Evolutionary conservation across 2,329 filamentous ascomycete genomes (phyloP).

Genomic region (Fusarium zealandicum): DNA sequence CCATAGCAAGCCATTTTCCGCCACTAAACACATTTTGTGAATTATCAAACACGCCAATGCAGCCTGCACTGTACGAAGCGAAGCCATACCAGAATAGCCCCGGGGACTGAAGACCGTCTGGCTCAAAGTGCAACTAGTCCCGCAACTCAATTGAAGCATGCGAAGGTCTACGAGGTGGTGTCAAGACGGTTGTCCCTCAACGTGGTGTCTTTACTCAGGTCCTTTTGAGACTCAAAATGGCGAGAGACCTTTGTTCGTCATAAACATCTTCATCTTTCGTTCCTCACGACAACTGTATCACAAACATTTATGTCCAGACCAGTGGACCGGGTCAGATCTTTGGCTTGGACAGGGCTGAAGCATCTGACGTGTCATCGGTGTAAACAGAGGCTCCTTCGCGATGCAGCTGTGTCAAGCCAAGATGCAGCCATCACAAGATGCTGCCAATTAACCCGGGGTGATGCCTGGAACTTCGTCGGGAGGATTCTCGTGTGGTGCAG

Average conservation of each 20-base stretch:
- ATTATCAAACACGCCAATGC: conserved; percentile 26
- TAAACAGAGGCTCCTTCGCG: conserved; percentile 3
- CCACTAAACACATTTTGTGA: conserved; percentile 15
- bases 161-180: conserved; percentile 2
- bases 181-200: conserved; percentile 6
- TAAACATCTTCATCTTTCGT: no score
- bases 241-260: not conserved
- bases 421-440: conserved; percentile 9
- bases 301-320: no score
- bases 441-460: not conserved
- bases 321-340: not conserved
- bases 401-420: conserved; percentile 2
- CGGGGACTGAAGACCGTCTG: conserved; percentile 12
- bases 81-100: conserved; percentile 1
- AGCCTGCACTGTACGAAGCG: not conserved
- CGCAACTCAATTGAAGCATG: conserved; percentile 5
- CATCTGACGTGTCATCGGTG: conserved; percentile 31
- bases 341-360: conserved; percentile 18
- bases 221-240: no score
- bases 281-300: no score
- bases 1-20: conserved; percentile 5
- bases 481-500: conserved; percentile 14
- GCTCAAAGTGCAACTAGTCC: conserved; percentile 15
- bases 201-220: not conserved
- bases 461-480: conserved; percentile 7